phyloP scores from a whole-genome alignment of 2,329 filamentous ascomycete genomes.

The Cercospora nicotianae region DNA sequence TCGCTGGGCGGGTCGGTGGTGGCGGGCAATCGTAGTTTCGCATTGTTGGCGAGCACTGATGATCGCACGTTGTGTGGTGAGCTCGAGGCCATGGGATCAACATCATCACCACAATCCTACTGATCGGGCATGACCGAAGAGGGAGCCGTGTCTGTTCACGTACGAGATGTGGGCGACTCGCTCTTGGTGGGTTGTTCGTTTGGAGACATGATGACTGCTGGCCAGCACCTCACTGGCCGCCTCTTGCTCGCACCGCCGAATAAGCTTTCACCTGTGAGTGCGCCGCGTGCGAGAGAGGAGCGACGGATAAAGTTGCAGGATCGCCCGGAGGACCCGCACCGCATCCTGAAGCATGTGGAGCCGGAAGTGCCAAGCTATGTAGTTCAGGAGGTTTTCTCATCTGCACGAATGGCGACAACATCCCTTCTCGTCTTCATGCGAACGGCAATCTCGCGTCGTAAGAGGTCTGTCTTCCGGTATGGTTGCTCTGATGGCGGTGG shows the following conservation, averaged over 20 bases:
- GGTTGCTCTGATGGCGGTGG: not conserved
- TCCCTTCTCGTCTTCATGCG: not conserved
- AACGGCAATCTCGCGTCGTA: not conserved
- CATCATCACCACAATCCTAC: not conserved
- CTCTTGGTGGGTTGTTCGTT: not conserved
- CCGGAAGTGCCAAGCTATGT: not conserved
- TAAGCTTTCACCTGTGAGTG: not conserved
- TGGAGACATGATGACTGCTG: constrained; percentile 6
- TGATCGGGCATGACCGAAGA: not conserved
- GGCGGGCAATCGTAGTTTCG: constrained; percentile 63
- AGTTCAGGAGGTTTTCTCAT: not conserved
- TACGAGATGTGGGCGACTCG: constrained; percentile 9
- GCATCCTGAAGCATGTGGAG: not conserved
- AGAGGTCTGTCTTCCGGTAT: not conserved
- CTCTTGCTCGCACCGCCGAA: not conserved
- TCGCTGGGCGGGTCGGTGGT: constrained; percentile 83
- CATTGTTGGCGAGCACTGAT: constrained; percentile 27
- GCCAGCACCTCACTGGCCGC: not conserved
- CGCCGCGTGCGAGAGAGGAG: not conserved
- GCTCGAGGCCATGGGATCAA: constrained; percentile 15
- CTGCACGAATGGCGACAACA: not conserved
- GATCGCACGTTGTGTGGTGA: constrained; percentile 14
- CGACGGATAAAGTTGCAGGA: not conserved
- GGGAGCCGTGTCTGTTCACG: not conserved
- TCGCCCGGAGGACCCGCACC: not conserved